These are phyloP conservation scores for Euphorbia tirucalli DNA, from an alignment of 345 rosid species.

Conservation along the genomic window DNA sequence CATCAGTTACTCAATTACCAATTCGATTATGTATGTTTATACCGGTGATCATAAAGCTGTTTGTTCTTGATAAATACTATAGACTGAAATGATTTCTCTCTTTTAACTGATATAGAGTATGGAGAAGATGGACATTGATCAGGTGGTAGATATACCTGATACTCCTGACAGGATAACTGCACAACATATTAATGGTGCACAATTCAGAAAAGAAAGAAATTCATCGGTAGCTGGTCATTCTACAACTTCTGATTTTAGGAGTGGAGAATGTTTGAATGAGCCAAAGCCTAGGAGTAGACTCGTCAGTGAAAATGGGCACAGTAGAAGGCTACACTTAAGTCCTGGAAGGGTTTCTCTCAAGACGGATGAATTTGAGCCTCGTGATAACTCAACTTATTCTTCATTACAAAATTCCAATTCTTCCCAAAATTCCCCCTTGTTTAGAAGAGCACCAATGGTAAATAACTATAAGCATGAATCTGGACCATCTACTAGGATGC, in stretches of 20 bases:
- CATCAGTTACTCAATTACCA: not conserved
- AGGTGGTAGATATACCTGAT: constrained; percentile 58
- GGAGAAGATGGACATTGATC: constrained; percentile 76
- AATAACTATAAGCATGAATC: constrained; percentile 30
- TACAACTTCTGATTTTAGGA: constrained; percentile 28
- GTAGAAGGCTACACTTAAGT: constrained; percentile 26
- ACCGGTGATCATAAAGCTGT: not conserved
- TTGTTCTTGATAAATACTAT: not conserved
- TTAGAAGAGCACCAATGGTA: constrained; percentile 40
- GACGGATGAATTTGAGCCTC: constrained; percentile 29
- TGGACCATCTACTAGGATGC: constrained; percentile 26
- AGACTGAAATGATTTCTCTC: not conserved
- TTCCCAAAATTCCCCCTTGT: constrained; percentile 34
- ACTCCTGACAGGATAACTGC: constrained; percentile 68
- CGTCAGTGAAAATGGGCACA: constrained; percentile 30
- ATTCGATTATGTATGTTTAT: not conserved
- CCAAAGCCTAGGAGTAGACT: constrained; percentile 27
- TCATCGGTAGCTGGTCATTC: constrained; percentile 31
- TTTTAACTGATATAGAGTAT: constrained; percentile 30
- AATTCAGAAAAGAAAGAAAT: constrained; percentile 35
- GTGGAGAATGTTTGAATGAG: constrained; percentile 34
- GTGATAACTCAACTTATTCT: constrained; percentile 17
- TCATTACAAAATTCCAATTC: no score
- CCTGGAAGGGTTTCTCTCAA: constrained; percentile 28
- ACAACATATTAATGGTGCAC: constrained; percentile 20